Conservation (phyloP, 2,329 filamentous ascomycete species). For the Juglanconis sp. region DNA sequence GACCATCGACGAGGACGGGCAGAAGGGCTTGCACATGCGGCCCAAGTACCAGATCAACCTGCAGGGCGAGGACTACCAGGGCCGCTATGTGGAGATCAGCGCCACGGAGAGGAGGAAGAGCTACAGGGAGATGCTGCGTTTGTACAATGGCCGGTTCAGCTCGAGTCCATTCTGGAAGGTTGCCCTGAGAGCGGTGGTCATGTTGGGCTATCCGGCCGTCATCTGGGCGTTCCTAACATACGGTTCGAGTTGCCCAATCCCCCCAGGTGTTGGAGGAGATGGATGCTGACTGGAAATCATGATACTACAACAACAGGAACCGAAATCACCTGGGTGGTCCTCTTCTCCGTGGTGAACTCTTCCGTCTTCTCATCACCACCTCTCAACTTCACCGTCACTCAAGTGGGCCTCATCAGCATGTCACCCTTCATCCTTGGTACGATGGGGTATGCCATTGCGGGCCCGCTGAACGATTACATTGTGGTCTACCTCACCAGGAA, state of each 20-base stretch:
- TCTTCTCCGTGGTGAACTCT: neutral
- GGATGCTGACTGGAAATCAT: neutral
- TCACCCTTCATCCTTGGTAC: constrained; percentile 46
- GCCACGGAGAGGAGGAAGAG: constrained; percentile 28
- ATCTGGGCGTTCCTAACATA: neutral
- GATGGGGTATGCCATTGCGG: constrained; percentile 41
- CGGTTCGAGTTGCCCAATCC: neutral
- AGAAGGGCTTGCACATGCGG: constrained; percentile 16
- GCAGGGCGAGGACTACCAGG: constrained; percentile 3
- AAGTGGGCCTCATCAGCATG: constrained; percentile 48
- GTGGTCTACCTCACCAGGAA: constrained; percentile 43
- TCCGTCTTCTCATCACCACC: constrained; percentile 31
- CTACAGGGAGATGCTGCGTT: constrained; percentile 29
- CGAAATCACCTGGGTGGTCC: neutral
- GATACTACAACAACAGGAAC: neutral
- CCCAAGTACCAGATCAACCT: constrained; percentile 19
- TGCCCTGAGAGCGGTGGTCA: neutral
- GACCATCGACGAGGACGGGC: neutral
- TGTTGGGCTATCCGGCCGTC: neutral
- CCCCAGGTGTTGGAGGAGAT: neutral
- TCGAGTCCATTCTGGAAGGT: neutral
- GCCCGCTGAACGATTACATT: constrained; percentile 43
- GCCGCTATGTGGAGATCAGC: neutral
- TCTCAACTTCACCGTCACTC: constrained; percentile 47
- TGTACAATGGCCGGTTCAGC: constrained; percentile 35